phyloP scores from a whole-genome alignment of 176 grass and related monocot genomes.

The Luzula sylvatica region DNA sequence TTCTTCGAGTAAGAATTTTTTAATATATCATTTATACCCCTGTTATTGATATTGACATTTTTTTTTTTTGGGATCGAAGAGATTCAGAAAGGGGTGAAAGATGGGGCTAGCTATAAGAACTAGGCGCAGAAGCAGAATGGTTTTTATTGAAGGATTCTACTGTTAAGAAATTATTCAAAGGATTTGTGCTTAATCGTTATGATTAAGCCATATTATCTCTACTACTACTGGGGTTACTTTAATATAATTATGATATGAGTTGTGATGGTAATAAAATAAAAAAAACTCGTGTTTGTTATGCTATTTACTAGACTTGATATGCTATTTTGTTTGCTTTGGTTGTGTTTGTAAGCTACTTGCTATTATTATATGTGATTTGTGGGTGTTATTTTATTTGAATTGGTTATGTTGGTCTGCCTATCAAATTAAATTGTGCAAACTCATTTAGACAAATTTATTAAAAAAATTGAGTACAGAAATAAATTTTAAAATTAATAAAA shows the following conservation, averaged over 20 bases:
- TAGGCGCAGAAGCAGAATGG: conserved; percentile 13
- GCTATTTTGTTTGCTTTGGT: conserved; percentile 5
- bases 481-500: no score
- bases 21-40: background rate
- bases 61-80: background rate
- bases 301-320: background rate
- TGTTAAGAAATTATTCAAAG: background rate
- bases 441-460: no score
- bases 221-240: background rate
- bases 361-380: background rate
- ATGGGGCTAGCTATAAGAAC: background rate
- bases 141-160: no score
- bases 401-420: no score
- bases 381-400: no score
- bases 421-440: no score
- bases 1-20: conserved; percentile 3
- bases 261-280: no score
- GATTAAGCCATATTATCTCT: conserved; percentile 13
- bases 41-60: background rate
- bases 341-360: background rate
- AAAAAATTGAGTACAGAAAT: no score
- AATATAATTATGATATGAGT: no score
- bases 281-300: conserved; percentile 8
- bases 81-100: background rate
- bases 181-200: background rate